phyloP scores from a whole-genome alignment of 73 alveolate genomes.

The Paramecium primaurelia region DNA sequence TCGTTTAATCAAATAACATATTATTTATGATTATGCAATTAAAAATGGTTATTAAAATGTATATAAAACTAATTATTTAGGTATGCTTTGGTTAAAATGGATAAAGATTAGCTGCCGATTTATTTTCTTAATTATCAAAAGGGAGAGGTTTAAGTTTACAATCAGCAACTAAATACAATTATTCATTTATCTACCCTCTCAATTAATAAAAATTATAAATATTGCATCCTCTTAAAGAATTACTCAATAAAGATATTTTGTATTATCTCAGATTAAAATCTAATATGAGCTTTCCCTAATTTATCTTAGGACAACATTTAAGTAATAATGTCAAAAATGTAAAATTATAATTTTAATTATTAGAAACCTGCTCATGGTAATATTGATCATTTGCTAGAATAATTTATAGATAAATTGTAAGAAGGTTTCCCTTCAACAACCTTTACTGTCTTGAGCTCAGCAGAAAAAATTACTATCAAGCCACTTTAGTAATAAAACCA shows the following conservation, averaged over 20 bases:
- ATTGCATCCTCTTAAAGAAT: background rate
- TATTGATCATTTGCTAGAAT: background rate
- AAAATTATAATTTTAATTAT: background rate
- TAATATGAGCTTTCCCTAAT: background rate
- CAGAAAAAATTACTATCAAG: background rate
- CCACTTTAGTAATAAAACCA: background rate
- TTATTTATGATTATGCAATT: background rate
- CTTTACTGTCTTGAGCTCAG: constrained; percentile 6
- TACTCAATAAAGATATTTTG: background rate
- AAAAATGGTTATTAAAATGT: background rate
- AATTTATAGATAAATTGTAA: constrained; percentile 11
- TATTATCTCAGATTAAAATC: background rate
- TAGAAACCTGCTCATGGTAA: constrained; percentile 2
- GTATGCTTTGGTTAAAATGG: constrained; percentile 32
- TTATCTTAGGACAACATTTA: background rate
- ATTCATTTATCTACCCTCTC: background rate
- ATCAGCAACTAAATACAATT: background rate
- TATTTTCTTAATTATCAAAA: background rate
- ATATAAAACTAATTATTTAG: background rate
- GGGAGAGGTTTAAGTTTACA: background rate
- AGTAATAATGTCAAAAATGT: background rate
- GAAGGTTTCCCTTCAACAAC: background rate
- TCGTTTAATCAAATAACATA: background rate
- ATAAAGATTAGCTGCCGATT: constrained; percentile 1
- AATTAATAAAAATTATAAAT: background rate